Evolutionary conservation across 306 rosid species (phyloP).

Genomic region (Dryas drummondii): DNA sequence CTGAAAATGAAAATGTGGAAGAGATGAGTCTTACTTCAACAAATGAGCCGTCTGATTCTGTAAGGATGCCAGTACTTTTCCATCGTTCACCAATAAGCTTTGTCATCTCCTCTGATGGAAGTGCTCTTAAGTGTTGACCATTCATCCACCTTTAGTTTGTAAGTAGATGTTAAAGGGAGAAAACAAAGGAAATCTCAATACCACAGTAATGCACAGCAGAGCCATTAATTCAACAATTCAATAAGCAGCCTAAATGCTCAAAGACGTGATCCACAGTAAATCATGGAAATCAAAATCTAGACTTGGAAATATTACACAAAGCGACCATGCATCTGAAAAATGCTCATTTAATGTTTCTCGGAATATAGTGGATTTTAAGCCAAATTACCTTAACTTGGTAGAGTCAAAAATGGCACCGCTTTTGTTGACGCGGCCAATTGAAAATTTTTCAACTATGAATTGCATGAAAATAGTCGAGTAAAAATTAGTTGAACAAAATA

Average conservation of each 20-base stretch:
- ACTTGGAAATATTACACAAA: not conserved
- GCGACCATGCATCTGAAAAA: conserved; percentile 1
- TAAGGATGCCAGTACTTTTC: conserved; percentile 67
- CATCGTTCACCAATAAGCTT: conserved; percentile 72
- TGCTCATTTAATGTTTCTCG: not conserved
- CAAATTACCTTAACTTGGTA: conserved; percentile 21
- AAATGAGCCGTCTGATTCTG: conserved; percentile 58
- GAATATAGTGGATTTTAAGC: conserved; percentile 2
- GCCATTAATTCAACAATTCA: conserved; percentile 15
- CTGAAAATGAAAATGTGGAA: conserved; percentile 2
- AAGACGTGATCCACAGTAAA: not conserved
- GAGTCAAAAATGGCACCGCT: conserved; percentile 92
- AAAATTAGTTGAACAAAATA: conserved; percentile 11
- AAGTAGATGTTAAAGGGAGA: conserved; percentile 4
- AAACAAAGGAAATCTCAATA: conserved; percentile 9
- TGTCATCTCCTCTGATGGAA: conserved; percentile 61
- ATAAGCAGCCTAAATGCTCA: conserved; percentile 6
- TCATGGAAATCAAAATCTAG: not conserved
- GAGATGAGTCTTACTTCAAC: conserved; percentile 56
- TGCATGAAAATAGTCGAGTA: conserved; percentile 19
- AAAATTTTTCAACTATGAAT: conserved; percentile 76
- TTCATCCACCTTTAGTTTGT: conserved; percentile 82
- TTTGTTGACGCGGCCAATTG: conserved; percentile 83
- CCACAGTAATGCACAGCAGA: not conserved
- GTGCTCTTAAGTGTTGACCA: conserved; percentile 85